phyloP scores from a whole-genome alignment of 208 protist genomes.

The Crithidia acanthocephali region DNA sequence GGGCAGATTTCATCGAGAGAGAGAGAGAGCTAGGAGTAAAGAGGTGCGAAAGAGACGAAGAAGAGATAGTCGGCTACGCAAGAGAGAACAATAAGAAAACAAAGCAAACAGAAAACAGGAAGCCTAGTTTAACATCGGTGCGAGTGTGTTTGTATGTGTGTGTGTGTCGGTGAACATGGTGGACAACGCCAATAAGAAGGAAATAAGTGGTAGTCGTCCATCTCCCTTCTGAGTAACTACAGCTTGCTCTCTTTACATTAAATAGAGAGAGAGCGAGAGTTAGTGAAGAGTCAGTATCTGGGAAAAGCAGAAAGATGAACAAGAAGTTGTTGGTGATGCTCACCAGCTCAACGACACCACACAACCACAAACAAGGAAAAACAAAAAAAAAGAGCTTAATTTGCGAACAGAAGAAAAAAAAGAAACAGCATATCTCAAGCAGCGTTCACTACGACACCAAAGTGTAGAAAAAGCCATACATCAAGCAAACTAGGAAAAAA shows the following conservation, averaged over 20 bases:
- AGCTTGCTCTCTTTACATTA: too few relatives aligned
- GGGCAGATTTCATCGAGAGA: background rate
- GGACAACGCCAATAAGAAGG: too few relatives aligned
- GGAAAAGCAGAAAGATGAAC: too few relatives aligned
- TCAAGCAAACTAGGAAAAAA: background rate
- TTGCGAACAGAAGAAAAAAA: background rate
- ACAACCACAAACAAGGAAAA: constrained; percentile 6
- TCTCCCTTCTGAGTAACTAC: too few relatives aligned
- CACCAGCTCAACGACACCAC: background rate
- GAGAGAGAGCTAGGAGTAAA: background rate
- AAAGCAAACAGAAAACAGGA: background rate
- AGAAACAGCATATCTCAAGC: background rate
- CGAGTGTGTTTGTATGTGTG: background rate
- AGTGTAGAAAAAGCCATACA: constrained; percentile 9
- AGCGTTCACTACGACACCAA: background rate
- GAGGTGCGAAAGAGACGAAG: background rate
- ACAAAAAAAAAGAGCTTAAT: background rate
- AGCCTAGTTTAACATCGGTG: background rate
- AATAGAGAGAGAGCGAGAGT: too few relatives aligned
- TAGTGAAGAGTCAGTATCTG: too few relatives aligned
- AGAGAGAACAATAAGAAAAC: background rate
- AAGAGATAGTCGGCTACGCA: background rate
- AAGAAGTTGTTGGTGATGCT: background rate
- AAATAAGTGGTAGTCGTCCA: background rate
- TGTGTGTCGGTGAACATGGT: too few relatives aligned